These are phyloP conservation scores for Pseudogymnoascus sp. DNA, from an alignment of 2,329 filamentous ascomycete genomes.

Conservation along the genomic window DNA sequence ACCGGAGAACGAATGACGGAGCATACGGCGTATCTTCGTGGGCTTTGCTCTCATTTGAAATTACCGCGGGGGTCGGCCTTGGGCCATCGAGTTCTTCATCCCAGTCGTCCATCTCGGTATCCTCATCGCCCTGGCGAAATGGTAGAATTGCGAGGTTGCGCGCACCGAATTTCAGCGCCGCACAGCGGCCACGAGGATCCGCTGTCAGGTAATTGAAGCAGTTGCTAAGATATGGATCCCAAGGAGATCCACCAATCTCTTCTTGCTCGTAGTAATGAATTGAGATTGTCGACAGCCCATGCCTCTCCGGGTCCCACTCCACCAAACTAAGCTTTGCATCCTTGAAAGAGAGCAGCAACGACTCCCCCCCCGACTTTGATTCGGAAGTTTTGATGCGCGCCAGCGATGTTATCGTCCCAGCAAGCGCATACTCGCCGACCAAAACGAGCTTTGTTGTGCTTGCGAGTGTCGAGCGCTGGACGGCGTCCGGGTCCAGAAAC, in stretches of 20 bases:
- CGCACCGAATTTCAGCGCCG: constrained; percentile 83
- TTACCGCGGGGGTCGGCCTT: constrained; percentile 39
- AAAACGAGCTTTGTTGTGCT: constrained; percentile 73
- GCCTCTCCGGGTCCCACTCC: constrained; percentile 81
- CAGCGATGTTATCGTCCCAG: constrained; percentile 77
- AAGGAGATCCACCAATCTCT: constrained; percentile 73
- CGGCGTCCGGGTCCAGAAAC: constrained; percentile 55
- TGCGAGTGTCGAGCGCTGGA: constrained; percentile 53
- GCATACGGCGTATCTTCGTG: constrained; percentile 62
- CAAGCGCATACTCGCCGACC: constrained; percentile 72
- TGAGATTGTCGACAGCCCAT: constrained; percentile 77
- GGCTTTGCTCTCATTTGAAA: constrained; percentile 20
- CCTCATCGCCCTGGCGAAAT: constrained; percentile 78
- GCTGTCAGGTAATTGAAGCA: constrained; percentile 76
- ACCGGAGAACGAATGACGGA: constrained; percentile 84
- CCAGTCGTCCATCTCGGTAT: constrained; percentile 86
- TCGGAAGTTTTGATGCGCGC: constrained; percentile 65
- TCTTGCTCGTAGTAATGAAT: constrained; percentile 98
- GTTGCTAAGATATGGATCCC: constrained; percentile 66
- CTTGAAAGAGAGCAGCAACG: constrained; percentile 73
- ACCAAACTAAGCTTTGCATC: constrained; percentile 90
- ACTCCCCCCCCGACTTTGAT: constrained; percentile 73
- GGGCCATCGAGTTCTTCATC: constrained; percentile 72
- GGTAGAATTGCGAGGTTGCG: constrained; percentile 89
- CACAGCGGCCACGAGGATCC: constrained; percentile 87